Evolutionary conservation across 2,329 filamentous ascomycete species (phyloP).

Genomic region (Cercospora sesami): DNA sequence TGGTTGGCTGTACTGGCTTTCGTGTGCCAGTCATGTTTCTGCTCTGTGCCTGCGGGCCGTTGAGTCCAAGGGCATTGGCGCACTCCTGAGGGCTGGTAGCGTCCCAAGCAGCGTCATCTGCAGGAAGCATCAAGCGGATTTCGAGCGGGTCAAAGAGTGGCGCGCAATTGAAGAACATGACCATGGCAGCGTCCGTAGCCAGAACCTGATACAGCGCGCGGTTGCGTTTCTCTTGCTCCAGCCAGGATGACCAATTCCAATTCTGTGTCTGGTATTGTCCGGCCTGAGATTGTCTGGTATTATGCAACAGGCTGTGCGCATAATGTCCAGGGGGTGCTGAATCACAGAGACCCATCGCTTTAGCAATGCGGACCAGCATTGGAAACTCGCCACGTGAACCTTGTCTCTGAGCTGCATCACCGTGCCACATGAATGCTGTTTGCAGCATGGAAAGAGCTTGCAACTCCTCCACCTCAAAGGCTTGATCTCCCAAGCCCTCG

Average conservation of each 20-base stretch:
- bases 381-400: conserved; percentile 62
- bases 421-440: conserved; percentile 68
- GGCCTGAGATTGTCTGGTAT: conserved; percentile 51
- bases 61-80: conserved; percentile 64
- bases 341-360: conserved; percentile 58
- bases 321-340: conserved; percentile 52
- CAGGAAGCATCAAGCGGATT: conserved; percentile 66
- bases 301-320: conserved; percentile 62
- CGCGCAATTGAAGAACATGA: conserved; percentile 69
- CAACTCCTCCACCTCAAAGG: conserved; percentile 60
- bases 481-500: conserved; percentile 43
- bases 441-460: conserved; percentile 66
- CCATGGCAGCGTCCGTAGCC: conserved; percentile 63
- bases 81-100: conserved; percentile 61
- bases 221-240: conserved; percentile 69
- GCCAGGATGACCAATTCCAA: conserved; percentile 68
- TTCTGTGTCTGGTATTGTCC: conserved; percentile 51
- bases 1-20: conserved; percentile 63
- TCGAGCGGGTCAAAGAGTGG: conserved; percentile 65
- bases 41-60: conserved; percentile 58
- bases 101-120: conserved; percentile 74
- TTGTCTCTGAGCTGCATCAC: conserved; percentile 64
- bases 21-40: conserved; percentile 64
- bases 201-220: conserved; percentile 66
- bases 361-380: conserved; percentile 57